These are phyloP conservation scores for Blastobotrys robertii DNA, from an alignment of 805 yeast genomes.

Conservation along the genomic window DNA sequence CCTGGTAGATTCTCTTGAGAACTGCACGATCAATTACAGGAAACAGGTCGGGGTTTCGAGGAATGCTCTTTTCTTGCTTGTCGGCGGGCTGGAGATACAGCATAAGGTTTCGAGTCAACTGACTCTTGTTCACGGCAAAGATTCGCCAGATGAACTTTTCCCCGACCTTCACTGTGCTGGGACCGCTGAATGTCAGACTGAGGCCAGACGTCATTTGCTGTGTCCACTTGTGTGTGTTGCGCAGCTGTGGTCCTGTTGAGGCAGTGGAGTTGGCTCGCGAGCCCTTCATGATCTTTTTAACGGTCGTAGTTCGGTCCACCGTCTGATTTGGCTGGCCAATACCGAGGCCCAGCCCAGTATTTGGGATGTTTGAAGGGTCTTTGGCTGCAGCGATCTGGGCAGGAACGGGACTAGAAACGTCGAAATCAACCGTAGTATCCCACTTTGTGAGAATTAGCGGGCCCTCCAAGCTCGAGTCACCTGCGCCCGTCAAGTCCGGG, in stretches of 20 bases:
- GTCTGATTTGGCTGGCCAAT: no score
- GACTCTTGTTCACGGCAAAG: constrained; percentile 53
- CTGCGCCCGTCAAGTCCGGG: neutral
- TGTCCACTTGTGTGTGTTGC: neutral
- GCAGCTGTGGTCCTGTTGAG: constrained; percentile 6
- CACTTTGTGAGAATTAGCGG: constrained; percentile 26
- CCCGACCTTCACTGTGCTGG: constrained; percentile 51
- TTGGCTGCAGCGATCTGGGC: neutral
- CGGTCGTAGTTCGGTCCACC: neutral
- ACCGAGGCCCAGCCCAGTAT: no score
- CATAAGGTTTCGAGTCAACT: constrained; percentile 42
- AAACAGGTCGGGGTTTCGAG: constrained; percentile 3
- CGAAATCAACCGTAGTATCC: constrained; percentile 30
- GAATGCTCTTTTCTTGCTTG: constrained; percentile 13
- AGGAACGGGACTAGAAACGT: constrained; percentile 4
- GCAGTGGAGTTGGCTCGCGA: constrained; percentile 15
- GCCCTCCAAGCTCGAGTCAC: neutral
- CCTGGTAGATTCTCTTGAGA: constrained; percentile 20
- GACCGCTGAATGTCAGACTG: constrained; percentile 51
- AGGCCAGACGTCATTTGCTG: constrained; percentile 24
- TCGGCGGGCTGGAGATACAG: constrained; percentile 34
- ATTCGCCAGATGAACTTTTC: constrained; percentile 52
- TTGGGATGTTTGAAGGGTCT: no score
- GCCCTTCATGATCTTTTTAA: constrained; percentile 1
- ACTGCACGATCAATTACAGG: constrained; percentile 17